phyloP scores from a whole-genome alignment of 495 filamentous ascomycete genomes.

The Bacidia rubella region DNA sequence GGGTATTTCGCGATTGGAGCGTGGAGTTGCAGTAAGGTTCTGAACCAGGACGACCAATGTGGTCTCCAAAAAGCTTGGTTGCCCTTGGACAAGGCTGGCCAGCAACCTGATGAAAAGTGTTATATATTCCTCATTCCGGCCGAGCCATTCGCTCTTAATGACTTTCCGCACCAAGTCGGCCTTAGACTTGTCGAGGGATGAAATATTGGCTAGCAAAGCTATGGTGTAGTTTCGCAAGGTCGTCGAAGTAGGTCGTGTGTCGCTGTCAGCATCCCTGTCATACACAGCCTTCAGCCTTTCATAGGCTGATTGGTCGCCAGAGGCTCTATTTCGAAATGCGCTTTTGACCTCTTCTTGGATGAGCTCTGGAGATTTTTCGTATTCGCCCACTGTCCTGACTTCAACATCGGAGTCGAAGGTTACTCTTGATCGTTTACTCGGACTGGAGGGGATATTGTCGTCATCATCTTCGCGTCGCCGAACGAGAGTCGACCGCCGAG shows the following conservation, averaged over 20 bases:
- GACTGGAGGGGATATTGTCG: conserved; percentile 28
- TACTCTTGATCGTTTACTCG: conserved; percentile 51
- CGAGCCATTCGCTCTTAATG: conserved; percentile 69
- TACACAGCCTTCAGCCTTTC: conserved; percentile 61
- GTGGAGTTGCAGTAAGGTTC: conserved; percentile 47
- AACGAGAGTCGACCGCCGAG: conserved; percentile 14
- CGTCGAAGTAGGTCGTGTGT: conserved; percentile 35
- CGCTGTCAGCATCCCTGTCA: conserved; percentile 29
- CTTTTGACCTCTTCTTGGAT: conserved; percentile 57
- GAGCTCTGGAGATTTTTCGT: conserved; percentile 46
- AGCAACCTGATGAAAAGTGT: conserved; percentile 68
- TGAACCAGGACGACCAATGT: conserved; percentile 69
- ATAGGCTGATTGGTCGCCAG: conserved; percentile 51
- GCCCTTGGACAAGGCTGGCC: conserved; percentile 65
- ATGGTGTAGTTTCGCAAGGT: conserved; percentile 61
- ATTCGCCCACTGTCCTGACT: conserved; percentile 40
- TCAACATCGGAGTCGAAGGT: conserved; percentile 63
- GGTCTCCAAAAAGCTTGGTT: conserved; percentile 47
- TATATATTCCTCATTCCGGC: conserved; percentile 66
- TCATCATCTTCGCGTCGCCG: conserved; percentile 24
- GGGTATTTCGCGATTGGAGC: conserved; percentile 41
- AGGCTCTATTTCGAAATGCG: conserved; percentile 52
- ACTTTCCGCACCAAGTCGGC: conserved; percentile 59
- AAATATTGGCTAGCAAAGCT: conserved; percentile 61
- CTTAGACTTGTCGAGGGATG: conserved; percentile 57